phyloP scores from a whole-genome alignment of 2,329 filamentous ascomycete genomes.

The Phoma sp. region DNA sequence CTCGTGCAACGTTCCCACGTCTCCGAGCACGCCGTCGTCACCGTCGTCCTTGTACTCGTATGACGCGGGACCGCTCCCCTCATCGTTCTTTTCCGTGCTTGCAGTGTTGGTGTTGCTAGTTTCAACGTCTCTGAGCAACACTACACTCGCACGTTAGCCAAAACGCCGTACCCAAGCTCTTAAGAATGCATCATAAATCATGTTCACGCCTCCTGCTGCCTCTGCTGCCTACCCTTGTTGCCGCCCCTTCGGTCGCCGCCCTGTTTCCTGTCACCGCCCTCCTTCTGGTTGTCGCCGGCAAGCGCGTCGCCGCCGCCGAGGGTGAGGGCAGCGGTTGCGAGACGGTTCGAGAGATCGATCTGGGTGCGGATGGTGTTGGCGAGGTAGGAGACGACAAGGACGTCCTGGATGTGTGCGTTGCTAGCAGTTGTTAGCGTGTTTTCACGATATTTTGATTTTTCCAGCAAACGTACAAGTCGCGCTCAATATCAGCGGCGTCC shows the following conservation, averaged over 20 bases:
- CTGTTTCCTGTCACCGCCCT: constrained; percentile 41
- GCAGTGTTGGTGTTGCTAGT: constrained; percentile 9
- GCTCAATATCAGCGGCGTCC: constrained; percentile 85
- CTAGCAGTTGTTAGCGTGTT: constrained; percentile 50
- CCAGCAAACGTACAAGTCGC: constrained; percentile 74
- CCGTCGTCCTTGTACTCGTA: not conserved
- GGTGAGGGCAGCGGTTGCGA: constrained; percentile 70
- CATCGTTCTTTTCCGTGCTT: constrained; percentile 12
- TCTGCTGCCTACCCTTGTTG: constrained; percentile 43
- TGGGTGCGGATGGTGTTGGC: constrained; percentile 99
- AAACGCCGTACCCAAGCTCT: constrained; percentile 31
- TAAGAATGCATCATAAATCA: constrained; percentile 23
- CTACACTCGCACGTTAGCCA: constrained; percentile 21
- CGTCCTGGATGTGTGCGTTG: constrained; percentile 99
- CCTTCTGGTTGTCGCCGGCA: constrained; percentile 42
- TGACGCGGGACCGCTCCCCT: not conserved
- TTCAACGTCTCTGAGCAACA: constrained; percentile 13
- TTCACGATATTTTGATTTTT: not conserved
- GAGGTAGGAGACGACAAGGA: constrained; percentile 96
- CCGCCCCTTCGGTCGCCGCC: constrained; percentile 41
- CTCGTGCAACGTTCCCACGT: constrained; percentile 7
- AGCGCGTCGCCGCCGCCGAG: constrained; percentile 52
- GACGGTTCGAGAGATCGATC: constrained; percentile 94
- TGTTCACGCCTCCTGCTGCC: constrained; percentile 41
- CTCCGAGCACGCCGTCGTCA: constrained; percentile 5